Conservation (phyloP, 2,329 filamentous ascomycete genomes). For the Fusarium ramigenum region DNA sequence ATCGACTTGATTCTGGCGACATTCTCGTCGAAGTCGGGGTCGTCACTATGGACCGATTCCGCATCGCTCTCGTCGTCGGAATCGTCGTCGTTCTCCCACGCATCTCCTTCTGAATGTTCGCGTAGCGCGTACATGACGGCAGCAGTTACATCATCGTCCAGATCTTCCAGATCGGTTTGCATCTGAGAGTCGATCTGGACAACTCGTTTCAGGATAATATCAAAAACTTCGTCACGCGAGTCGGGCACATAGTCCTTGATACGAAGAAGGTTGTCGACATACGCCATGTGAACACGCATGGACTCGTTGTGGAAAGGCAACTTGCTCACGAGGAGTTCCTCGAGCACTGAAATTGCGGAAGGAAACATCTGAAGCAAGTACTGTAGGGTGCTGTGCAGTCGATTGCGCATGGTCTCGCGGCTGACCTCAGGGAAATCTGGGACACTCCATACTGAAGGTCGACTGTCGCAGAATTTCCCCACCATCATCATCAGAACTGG, state of each 20-base stretch:
- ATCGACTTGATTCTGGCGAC: conserved; percentile 73
- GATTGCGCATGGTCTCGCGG: conserved; percentile 71
- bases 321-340: conserved; percentile 70
- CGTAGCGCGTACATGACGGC: conserved; percentile 68
- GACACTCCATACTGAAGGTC: conserved; percentile 57
- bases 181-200: conserved; percentile 97
- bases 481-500: conserved; percentile 83
- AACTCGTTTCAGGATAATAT: conserved; percentile 83
- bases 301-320: conserved; percentile 84
- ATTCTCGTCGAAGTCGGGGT: conserved; percentile 72
- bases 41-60: conserved; percentile 76
- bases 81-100: conserved; percentile 63
- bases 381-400: conserved; percentile 79
- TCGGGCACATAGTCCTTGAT: conserved; percentile 82
- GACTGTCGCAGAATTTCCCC: conserved; percentile 72
- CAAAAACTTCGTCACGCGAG: conserved; percentile 81
- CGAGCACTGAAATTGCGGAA: conserved; percentile 76
- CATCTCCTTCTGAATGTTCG: conserved; percentile 37
- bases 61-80: conserved; percentile 68
- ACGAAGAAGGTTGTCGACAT: conserved; percentile 83
- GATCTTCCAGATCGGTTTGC: conserved; percentile 89
- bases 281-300: conserved; percentile 83
- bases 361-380: conserved; percentile 85
- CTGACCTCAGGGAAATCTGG: conserved; percentile 67
- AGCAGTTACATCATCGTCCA: conserved; percentile 87